phyloP scores from a whole-genome alignment of 2,329 filamentous ascomycete species.

The Scytalidium lignicola region DNA sequence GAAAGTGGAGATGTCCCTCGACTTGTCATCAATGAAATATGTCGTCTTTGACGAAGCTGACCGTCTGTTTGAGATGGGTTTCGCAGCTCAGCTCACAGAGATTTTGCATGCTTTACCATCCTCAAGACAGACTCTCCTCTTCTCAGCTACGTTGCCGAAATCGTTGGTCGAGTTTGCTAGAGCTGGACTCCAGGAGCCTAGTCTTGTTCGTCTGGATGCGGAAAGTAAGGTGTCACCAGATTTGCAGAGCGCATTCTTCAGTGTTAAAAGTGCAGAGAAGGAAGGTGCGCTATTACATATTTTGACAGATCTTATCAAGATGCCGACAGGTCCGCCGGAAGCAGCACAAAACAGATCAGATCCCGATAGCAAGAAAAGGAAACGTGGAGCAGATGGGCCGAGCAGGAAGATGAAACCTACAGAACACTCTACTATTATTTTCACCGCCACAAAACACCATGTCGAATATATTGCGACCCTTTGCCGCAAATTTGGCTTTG shows the following conservation, averaged over 20 bases:
- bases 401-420: slow-evolving; percentile 67
- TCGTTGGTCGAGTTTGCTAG: slow-evolving; percentile 94
- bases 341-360: slow-evolving; percentile 30
- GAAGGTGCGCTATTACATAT: slow-evolving; percentile 88
- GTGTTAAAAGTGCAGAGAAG: slow-evolving; percentile 86
- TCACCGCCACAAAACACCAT: slow-evolving; percentile 92
- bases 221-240: slow-evolving; percentile 96
- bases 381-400: slow-evolving; percentile 51
- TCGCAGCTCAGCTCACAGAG: slow-evolving; percentile 86
- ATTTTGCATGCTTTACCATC: slow-evolving; percentile 84
- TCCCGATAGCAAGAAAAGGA: slow-evolving; percentile 61
- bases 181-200: slow-evolving; percentile 88
- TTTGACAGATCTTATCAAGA: slow-evolving; percentile 85
- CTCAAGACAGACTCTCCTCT: slow-evolving; percentile 83
- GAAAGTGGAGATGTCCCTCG: slow-evolving; percentile 92
- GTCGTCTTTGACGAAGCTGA: slow-evolving; percentile 98
- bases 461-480: slow-evolving; percentile 86
- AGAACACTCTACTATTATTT: slow-evolving; percentile 89
- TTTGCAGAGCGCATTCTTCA: slow-evolving; percentile 92
- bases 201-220: slow-evolving; percentile 81
- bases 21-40: slow-evolving; percentile 86
- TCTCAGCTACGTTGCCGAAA: slow-evolving; percentile 91
- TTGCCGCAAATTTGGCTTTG: slow-evolving; percentile 76
- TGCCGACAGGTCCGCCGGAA: slow-evolving; percentile 66
- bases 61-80: slow-evolving; percentile 97